phyloP scores from a whole-genome alignment of 345 rosid species.

The Adansonia digitata region DNA sequence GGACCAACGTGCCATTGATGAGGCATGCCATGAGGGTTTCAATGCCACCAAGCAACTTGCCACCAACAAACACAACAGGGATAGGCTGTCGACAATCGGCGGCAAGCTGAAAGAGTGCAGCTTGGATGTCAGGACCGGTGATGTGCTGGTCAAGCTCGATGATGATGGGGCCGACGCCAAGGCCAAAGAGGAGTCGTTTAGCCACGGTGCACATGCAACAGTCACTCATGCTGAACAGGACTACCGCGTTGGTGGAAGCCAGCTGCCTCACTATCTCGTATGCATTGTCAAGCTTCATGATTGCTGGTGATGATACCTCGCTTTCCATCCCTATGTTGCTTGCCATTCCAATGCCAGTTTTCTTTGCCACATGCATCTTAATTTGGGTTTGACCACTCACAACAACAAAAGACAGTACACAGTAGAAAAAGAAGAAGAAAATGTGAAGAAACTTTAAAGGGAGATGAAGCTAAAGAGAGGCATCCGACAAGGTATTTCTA shows the following conservation, averaged over 20 bases:
- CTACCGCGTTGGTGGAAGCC: slow-evolving; percentile 67
- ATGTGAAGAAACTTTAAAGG: too few species aligned
- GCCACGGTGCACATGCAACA: slow-evolving; percentile 97
- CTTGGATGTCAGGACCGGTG: slow-evolving; percentile 31
- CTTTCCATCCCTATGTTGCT: slow-evolving; percentile 9
- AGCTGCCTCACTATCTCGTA: slow-evolving; percentile 49
- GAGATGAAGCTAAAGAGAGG: too few species aligned
- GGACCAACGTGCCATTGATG: slow-evolving; percentile 77
- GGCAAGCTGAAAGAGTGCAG: slow-evolving; percentile 36
- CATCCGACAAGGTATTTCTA: neutral
- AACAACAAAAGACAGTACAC: too few species aligned
- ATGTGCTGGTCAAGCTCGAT: slow-evolving; percentile 66
- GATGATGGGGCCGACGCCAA: slow-evolving; percentile 81
- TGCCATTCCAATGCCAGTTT: slow-evolving; percentile 17
- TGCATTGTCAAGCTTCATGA: slow-evolving; percentile 20
- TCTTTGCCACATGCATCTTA: slow-evolving; percentile 28
- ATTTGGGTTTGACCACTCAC: too few species aligned
- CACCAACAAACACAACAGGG: slow-evolving; percentile 75
- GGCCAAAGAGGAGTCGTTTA: slow-evolving; percentile 78
- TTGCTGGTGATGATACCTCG: slow-evolving; percentile 5
- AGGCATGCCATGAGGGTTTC: slow-evolving; percentile 89
- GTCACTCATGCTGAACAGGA: slow-evolving; percentile 68
- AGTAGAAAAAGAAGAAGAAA: too few species aligned
- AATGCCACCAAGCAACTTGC: slow-evolving; percentile 77
- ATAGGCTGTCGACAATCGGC: slow-evolving; percentile 32